phyloP scores from a whole-genome alignment of 495 filamentous ascomycete genomes.

The Cenococcum geophilum region DNA sequence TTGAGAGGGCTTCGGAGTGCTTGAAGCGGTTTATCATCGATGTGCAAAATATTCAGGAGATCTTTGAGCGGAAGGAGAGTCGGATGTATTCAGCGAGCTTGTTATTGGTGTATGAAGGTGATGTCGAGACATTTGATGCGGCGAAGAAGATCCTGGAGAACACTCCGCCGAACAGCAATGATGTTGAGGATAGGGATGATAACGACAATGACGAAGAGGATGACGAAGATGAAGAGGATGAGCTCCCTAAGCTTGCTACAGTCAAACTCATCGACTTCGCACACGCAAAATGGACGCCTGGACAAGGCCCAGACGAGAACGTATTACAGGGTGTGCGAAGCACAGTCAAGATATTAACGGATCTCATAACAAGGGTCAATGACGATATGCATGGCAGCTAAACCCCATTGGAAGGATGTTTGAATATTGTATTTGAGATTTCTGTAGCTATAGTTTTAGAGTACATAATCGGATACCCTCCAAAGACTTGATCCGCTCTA shows the following conservation, averaged over 20 bases:
- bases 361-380: conserved; percentile 44
- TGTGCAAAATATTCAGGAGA: conserved; percentile 54
- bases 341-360: conserved; percentile 61
- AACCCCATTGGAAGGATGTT: neutral
- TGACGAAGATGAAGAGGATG: conserved; percentile 60
- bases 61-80: conserved; percentile 71
- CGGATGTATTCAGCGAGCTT: conserved; percentile 91
- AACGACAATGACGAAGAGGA: conserved; percentile 54
- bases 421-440: neutral
- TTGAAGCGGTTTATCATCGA: conserved; percentile 61
- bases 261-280: conserved; percentile 96
- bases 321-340: conserved; percentile 67
- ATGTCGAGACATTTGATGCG: conserved; percentile 49
- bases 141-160: conserved; percentile 59
- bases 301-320: conserved; percentile 84
- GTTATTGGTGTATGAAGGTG: conserved; percentile 88
- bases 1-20: conserved; percentile 50
- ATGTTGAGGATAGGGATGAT: conserved; percentile 41
- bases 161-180: conserved; percentile 32
- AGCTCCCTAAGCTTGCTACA: conserved; percentile 65
- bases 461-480: conserved; percentile 19
- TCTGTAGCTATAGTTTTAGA: neutral
- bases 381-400: conserved; percentile 4
- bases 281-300: conserved; percentile 81
- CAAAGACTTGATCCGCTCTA: no score